Conservation (phyloP, 495 filamentous ascomycete species). For the Aspergillus funiculosus region DNA sequence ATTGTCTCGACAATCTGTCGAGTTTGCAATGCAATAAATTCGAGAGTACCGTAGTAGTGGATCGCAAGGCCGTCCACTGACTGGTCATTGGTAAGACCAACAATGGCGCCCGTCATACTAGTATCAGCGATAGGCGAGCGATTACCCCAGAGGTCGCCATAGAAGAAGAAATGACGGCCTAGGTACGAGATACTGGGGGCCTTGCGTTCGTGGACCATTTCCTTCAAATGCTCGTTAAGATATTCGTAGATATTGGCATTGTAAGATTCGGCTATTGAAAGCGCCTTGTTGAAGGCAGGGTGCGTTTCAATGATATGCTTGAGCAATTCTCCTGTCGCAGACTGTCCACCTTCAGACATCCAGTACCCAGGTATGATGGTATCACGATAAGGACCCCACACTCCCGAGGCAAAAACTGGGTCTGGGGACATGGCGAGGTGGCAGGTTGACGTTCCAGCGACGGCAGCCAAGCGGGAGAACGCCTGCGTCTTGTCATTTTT, state of each 20-base stretch:
- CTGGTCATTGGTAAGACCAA: conserved; percentile 80
- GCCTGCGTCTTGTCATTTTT: conserved; percentile 82
- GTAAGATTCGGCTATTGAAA: conserved; percentile 67
- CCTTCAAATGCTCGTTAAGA: conserved; percentile 79
- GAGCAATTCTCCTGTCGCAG: conserved; percentile 87
- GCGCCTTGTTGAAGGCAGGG: conserved; percentile 72
- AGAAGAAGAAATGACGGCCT: conserved; percentile 92
- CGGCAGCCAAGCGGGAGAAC: conserved; percentile 90
- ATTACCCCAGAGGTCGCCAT: conserved; percentile 97
- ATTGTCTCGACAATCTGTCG: conserved; percentile 90
- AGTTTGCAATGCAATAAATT: conserved; percentile 96
- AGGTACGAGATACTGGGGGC: conserved; percentile 79
- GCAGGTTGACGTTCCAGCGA: conserved; percentile 94
- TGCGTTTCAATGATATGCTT: conserved; percentile 93
- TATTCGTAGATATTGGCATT: conserved; percentile 89
- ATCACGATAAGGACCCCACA: conserved; percentile 95
- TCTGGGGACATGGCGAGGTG: conserved; percentile 92
- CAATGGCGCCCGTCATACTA: conserved; percentile 80
- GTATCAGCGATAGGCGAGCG: conserved; percentile 88
- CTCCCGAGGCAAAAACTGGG: conserved; percentile 84
- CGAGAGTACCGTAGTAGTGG: conserved; percentile 89
- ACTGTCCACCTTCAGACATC: conserved; percentile 96
- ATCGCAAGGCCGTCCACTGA: conserved; percentile 79
- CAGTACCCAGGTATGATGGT: conserved; percentile 85
- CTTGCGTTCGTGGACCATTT: conserved; percentile 57